A percentile compares a stretch with the other conserved stretches of the same genome.
Conservation (phyloP, 2,329 filamentous ascomycete species). For the Xylogone sp. region DNA sequence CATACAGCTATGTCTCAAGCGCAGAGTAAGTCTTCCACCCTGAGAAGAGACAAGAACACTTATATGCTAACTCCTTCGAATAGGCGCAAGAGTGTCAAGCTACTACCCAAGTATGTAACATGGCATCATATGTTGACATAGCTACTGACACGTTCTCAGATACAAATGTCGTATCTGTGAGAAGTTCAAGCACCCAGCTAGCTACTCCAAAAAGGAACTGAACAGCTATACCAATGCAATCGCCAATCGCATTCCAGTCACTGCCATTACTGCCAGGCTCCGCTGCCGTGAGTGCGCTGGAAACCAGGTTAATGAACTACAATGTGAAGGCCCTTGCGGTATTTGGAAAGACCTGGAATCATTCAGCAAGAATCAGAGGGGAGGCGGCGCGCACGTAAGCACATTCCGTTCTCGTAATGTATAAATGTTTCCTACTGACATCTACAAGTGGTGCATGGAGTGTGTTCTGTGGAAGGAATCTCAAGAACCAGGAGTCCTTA, state of each 20-base stretch:
- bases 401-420: background rate
- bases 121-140: background rate
- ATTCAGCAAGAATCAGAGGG: constrained; percentile 46
- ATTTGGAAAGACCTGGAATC: constrained; percentile 40
- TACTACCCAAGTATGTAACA: constrained; percentile 7
- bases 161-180: constrained; percentile 43
- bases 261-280: constrained; percentile 16
- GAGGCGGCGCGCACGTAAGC: constrained; percentile 33
- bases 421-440: background rate
- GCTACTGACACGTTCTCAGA: constrained; percentile 23
- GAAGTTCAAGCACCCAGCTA: constrained; percentile 31
- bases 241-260: constrained; percentile 6
- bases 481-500: constrained; percentile 11
- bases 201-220: constrained; percentile 45
- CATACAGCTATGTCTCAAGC: constrained; percentile 3
- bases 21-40: background rate
- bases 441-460: constrained; percentile 34
- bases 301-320: constrained; percentile 39
- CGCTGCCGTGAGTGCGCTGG: constrained; percentile 42
- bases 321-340: constrained; percentile 41
- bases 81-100: constrained; percentile 4
- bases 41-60: background rate
- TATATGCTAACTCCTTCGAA: background rate
- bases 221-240: constrained; percentile 24
- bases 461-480: constrained; percentile 22